A percentile compares a stretch with the other conserved stretches of the same genome.
Evolutionary conservation across 306 rosid genomes (phyloP).

Genomic region (Trifolium dubium): DNA sequence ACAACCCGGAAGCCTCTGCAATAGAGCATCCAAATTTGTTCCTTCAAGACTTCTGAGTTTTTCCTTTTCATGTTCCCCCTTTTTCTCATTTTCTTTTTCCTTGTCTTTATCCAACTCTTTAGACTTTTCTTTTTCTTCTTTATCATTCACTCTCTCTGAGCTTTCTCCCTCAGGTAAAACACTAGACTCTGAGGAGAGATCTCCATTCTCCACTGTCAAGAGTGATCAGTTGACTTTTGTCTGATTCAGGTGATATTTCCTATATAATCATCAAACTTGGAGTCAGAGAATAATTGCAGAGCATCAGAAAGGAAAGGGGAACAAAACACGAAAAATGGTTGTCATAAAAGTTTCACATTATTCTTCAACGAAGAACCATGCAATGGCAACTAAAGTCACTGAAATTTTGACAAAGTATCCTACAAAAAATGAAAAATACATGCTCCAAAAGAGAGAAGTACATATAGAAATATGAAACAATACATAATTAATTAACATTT

Average conservation of each 20-base stretch:
- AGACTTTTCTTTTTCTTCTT: conserved; percentile 81
- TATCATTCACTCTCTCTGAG: conserved; percentile 69
- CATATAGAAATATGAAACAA: conserved; percentile 12
- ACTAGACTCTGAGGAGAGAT: conserved; percentile 60
- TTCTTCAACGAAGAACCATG: conserved; percentile 9
- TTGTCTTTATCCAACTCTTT: conserved; percentile 83
- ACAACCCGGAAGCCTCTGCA: conserved; percentile 98
- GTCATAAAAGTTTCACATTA: conserved; percentile 5
- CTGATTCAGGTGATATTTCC: conserved; percentile 79
- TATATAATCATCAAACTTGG: conserved; percentile 40
- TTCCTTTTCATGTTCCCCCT: conserved; percentile 87
- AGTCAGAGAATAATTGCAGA: conserved; percentile 41
- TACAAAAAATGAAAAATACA: conserved; percentile 13
- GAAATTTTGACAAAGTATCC: conserved; percentile 2
- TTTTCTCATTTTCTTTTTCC: conserved; percentile 59
- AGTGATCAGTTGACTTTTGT: conserved; percentile 61
- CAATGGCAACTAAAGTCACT: conserved; percentile 14
- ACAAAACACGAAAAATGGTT: conserved; percentile 7
- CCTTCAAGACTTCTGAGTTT: conserved; percentile 89
- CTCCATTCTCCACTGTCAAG: conserved; percentile 67
- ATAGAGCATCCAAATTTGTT: conserved; percentile 91
- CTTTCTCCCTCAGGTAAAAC: conserved; percentile 67
- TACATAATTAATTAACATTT: conserved; percentile 4
- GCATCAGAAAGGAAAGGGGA: neutral
- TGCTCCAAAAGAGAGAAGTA: conserved; percentile 35